Base-by-base conservation (phyloP, 208 protist genomes). In the Trypanosoma melophagium region DNA sequence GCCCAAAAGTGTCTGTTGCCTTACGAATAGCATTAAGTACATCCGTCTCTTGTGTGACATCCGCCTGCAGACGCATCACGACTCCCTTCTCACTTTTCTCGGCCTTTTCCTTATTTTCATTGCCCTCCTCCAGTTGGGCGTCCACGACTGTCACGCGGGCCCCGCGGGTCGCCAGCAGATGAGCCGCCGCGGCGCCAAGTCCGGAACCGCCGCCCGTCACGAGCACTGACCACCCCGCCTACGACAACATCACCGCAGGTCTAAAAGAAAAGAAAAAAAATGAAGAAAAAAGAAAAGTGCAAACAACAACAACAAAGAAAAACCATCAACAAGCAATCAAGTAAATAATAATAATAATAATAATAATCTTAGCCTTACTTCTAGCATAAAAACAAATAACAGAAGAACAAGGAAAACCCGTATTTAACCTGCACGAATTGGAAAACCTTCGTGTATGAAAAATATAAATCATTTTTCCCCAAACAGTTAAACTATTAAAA, bases 91-190 rank as follows among this genome's bases (percentile, higher is more conserved):
- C 64, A 47, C 62, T 72, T 5, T 76, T 77, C 24, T 81, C 54
- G 19, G 62, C 57, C 40, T 73, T 51, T 12, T 77, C 60, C 62
- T 51, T 68, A 17, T 62, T 69, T 56, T 87, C 79, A 40, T 35
- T 35, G 3, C 3, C 28, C 28, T 1, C 3, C 28, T 35, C 28
- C 28, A 7, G 28, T 35, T 35, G 28, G 28, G 74, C 62, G 60
- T 89, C 84, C 17, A 83, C 56, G 41, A 89, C 56, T 21, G 79
- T 81, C 45, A 83, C 71, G 56, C 79, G 76, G 17, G 74, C 82
- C 4, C 76, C 74, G 5, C 73, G 53, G n/a, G 53, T 57, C n/a
- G 76, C 55, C 13, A 87, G 71, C 24, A 71, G 74, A 40, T 50
- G 60, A 35, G 78, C 77, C 0, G 77, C 81, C 44, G 81, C 77